phyloP scores from a whole-genome alignment of 345 rosid species.

The Brassica napus region DNA sequence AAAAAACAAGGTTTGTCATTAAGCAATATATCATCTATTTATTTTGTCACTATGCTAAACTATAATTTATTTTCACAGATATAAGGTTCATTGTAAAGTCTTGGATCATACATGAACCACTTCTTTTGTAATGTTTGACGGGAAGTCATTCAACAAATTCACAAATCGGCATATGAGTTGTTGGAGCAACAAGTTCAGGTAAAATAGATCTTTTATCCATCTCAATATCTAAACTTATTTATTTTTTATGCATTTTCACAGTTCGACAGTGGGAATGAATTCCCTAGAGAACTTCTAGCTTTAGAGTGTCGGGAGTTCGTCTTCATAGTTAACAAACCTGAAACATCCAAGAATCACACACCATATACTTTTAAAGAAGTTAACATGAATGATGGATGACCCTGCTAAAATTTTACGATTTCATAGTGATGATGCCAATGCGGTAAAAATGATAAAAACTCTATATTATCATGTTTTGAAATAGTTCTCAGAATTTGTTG shows the following conservation, averaged over 20 bases:
- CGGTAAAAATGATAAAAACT: background rate
- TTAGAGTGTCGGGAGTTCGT: background rate
- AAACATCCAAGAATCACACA: background rate
- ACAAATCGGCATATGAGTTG: conserved; percentile 7
- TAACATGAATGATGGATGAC: background rate
- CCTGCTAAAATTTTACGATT: background rate
- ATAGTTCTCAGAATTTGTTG: background rate
- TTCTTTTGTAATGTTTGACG: background rate
- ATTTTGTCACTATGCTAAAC: no score
- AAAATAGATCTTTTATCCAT: background rate
- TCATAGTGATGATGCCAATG: background rate
- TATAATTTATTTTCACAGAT: no score
- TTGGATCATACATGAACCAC: background rate
- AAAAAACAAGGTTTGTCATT: no score
- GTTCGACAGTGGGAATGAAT: background rate
- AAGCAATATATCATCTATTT: no score
- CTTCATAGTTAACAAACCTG: background rate
- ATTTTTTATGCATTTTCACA: background rate
- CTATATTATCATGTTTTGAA: background rate
- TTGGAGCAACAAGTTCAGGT: conserved; percentile 14
- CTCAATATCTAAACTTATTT: background rate
- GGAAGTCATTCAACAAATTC: background rate
- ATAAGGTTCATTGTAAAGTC: background rate
- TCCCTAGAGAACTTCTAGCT: no score
- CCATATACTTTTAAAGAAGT: background rate